phyloP scores from a whole-genome alignment of 148 eudicot species.

The Pharnaceum exiguum region DNA sequence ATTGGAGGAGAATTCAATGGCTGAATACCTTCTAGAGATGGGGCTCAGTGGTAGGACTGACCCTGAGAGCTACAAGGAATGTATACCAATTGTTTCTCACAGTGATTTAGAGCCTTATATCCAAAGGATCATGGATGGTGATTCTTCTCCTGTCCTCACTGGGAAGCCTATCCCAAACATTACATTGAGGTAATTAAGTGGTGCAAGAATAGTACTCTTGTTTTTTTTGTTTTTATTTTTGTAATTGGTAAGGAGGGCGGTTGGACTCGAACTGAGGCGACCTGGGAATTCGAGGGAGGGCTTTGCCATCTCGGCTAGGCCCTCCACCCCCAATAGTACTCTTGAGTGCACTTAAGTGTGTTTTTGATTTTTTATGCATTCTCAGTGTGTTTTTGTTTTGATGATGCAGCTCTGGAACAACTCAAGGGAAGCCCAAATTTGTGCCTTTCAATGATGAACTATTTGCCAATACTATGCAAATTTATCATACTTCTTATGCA shows the following conservation, averaged over 20 bases:
- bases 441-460: conserved; percentile 81
- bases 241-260: too few species aligned
- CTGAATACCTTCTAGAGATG: conserved; percentile 28
- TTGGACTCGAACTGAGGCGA: too few species aligned
- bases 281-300: too few species aligned
- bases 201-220: too few species aligned
- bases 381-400: conserved; percentile 3
- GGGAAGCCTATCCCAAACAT: conserved; percentile 64
- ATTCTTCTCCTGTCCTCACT: conserved; percentile 55
- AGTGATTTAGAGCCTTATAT: conserved; percentile 70
- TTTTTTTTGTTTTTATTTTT: too few species aligned
- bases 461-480: conserved; percentile 70
- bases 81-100: conserved; percentile 70
- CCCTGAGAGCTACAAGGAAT: conserved; percentile 51
- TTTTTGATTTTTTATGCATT: not conserved
- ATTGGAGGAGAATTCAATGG: conserved; percentile 24
- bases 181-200: conserved; percentile 84
- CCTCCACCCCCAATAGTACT: too few species aligned
- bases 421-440: conserved; percentile 85
- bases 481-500: conserved; percentile 78
- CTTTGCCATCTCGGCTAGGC: too few species aligned
- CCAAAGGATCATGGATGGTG: conserved; percentile 67
- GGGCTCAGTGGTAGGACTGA: conserved; percentile 49
- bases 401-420: conserved; percentile 92
- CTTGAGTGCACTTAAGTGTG: too few species aligned